These are phyloP conservation scores for Filobasidium wieringae DNA, from an alignment of 768 basidiomycete genomes.

Conservation along the genomic window DNA sequence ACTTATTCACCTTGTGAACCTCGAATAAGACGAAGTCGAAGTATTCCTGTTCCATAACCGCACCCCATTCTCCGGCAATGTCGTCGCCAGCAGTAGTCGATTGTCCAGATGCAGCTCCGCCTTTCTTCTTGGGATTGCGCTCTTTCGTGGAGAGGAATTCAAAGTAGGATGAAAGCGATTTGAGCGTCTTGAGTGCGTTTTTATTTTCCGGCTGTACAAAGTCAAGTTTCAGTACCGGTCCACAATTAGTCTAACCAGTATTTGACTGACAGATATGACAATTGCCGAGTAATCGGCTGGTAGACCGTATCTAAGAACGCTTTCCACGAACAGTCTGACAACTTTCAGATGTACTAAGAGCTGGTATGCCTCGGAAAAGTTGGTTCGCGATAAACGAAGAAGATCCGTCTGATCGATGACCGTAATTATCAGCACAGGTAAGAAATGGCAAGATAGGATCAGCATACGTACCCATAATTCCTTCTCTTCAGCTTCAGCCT, in stretches of 20 bases:
- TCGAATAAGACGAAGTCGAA: conserved; percentile 92
- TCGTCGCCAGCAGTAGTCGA: conserved; percentile 53
- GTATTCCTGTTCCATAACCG: conserved; percentile 86
- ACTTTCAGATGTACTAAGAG: conserved; percentile 87
- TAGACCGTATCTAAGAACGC: conserved; percentile 85
- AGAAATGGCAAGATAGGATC: neutral
- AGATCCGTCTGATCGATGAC: conserved; percentile 66
- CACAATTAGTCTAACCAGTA: neutral
- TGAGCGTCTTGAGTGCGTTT: conserved; percentile 63
- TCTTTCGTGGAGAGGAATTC: conserved; percentile 65
- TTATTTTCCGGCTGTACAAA: conserved; percentile 68
- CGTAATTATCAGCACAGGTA: neutral
- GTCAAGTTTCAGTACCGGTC: neutral
- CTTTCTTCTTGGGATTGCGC: conserved; percentile 43
- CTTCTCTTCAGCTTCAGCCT: conserved; percentile 75
- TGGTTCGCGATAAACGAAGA: conserved; percentile 75
- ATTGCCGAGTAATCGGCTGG: conserved; percentile 82
- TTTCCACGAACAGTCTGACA: conserved; percentile 81
- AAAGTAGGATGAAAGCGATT: conserved; percentile 62
- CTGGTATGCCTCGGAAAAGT: conserved; percentile 94
- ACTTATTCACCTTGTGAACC: conserved; percentile 61
- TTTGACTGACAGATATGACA: conserved; percentile 56
- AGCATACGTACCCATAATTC: conserved; percentile 77
- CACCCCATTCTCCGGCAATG: conserved; percentile 80
- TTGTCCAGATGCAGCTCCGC: conserved; percentile 9